A percentile compares a stretch with the other conserved stretches of the same genome.
These are phyloP conservation scores for Trichoderma hamatum DNA, from an alignment of 2,329 filamentous ascomycete genomes.

Conservation along the genomic window DNA sequence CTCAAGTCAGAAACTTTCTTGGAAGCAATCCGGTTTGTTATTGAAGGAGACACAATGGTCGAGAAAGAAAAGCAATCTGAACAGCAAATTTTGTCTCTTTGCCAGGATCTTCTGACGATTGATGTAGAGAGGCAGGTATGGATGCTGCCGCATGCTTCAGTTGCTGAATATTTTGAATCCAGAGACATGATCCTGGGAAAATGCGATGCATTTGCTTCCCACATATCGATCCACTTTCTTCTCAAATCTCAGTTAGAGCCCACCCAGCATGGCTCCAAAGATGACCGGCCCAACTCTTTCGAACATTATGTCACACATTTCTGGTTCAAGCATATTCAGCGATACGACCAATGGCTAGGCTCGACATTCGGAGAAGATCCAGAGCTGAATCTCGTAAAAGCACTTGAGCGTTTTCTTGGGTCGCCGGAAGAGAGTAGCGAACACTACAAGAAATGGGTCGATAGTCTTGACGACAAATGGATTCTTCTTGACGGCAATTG, in stretches of 20 bases:
- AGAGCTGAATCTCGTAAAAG: no score
- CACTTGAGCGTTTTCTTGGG: not conserved
- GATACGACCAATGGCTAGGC: constrained; percentile 13
- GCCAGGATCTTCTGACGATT: constrained; percentile 10
- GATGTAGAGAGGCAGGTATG: not conserved
- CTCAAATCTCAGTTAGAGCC: not conserved
- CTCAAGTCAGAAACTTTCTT: not conserved
- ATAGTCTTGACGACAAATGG: no score
- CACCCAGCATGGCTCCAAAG: not conserved
- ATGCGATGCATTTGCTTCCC: not conserved
- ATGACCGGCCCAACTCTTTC: not conserved
- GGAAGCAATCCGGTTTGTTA: constrained; percentile 1
- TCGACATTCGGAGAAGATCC: no score
- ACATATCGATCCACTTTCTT: no score
- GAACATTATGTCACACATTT: not conserved
- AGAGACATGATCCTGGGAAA: not conserved
- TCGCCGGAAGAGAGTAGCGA: not conserved
- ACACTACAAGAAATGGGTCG: not conserved
- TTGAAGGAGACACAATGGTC: no score
- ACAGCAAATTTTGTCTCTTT: constrained; percentile 2
- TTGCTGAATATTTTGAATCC: constrained; percentile 22
- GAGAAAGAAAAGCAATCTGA: no score
- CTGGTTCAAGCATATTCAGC: not conserved
- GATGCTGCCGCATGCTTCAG: constrained; percentile 22
- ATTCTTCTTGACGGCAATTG: no score